Evolutionary conservation across 495 filamentous ascomycete species (phyloP), one percentile per base, ranked within the genome.

Genomic region (Neurospora sp.): DNA sequence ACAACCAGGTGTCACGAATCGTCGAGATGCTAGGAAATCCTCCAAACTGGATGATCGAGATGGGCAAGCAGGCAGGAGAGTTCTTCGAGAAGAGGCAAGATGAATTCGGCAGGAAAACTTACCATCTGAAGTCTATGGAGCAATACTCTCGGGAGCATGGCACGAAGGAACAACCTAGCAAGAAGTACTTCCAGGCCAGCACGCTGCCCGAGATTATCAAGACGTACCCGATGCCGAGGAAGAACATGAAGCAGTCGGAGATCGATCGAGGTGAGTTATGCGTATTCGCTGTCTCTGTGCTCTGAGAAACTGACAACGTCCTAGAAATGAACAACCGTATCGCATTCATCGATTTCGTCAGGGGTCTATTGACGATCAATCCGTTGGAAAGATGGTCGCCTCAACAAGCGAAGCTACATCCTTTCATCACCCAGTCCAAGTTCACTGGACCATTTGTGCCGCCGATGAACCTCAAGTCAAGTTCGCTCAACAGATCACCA

Each of bases 261-360:
- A 90, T 98, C 73, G 96, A 99, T 72, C 86, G 96, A 91, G 96
- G 96, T 98, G 85, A 74, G 89, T 41, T 35, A 44, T n/a, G 53
- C 22, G 61, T 4, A 14, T 12, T 68, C 1, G 61, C 22, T 72
- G n/a, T 20, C 20, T 35, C 11, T 5, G 16, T 10, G 20, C 0
- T 27, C 20, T 7, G 18, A 39, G 27, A 68, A 18, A 6, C 31
- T 39, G n/a, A 73, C 74, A 53, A 78, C 27, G 61, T 46, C 48
- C 27, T 77, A 99, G 96, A 99, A 89, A 94, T 99, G 88, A 96
- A 94, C 77, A 99, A 98, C 78, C 91, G 96, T 69, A 88, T 95
- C 71, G 93, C 96, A n/a, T 99, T 99, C 78, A 99, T 98, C 76
- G 96, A 99, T 80, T 99, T 99, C 74, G 96, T 98, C n/a, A 91